Evolutionary conservation across 805 yeast species (phyloP), one percentile per base, ranked within the genome.

Genomic region (Pichia phayaonensis): DNA sequence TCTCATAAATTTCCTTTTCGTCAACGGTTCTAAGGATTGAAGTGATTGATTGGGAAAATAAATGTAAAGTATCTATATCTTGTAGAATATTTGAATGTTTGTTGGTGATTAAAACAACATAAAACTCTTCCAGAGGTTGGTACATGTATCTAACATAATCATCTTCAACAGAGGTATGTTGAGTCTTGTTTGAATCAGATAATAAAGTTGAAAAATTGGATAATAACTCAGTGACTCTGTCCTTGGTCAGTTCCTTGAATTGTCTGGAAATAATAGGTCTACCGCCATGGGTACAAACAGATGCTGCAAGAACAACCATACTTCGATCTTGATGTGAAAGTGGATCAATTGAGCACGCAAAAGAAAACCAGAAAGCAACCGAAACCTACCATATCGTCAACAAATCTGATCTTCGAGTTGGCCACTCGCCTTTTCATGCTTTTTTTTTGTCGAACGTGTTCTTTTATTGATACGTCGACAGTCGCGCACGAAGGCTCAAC

Each of bases 161-260:
- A 64, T 87, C 95, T 68, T 94, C 99, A 31, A 89, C 94, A 12
- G 95, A 86, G 45, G 98, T 92, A 67, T 90, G 96, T 70, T 90
- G 96, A 42, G 84, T 77, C 46, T 78, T 74, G 45, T 76, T 76
- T 23, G 81, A 76, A 49, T 81, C 80, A 44, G 86, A 75, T 48
- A 90, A 78, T 57, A 94, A 75, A 52, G 84, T 72, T 50, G 97
- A 96, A 69, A 92, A 90, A 58, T 83, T 84, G 27, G 96, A 84
- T 62, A 94, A 73, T 54, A 94, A 74, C 46, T 90, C 87, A 39
- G 94, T 83, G 61, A 90, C 90, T 58, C 95, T 76, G 62, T 90
- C 95, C 63, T 84, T 84, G 45, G 86, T 74, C 59, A 94, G 70
- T 55, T 89, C 97, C 54, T 81, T 79, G 72, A 92, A 94, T 71